Base-by-base conservation (phyloP, 1,284 basidiomycete species). In the Anthracocystis walkeri region DNA sequence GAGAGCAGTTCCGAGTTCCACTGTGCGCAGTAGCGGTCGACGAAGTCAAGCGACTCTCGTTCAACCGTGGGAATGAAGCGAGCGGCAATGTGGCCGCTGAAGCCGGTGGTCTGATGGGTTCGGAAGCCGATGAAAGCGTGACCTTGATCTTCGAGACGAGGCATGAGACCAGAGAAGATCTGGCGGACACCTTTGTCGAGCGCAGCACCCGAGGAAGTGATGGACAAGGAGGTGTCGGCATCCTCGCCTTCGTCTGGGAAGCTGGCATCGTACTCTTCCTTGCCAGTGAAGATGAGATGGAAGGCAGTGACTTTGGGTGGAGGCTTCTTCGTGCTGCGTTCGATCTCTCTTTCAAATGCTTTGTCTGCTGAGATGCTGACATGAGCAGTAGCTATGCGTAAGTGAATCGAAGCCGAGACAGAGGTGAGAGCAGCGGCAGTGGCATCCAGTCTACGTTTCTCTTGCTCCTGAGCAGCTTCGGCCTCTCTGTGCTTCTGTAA, bases 51-150 rank as follows among this genome's bases (percentile, higher is more conserved):
- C 0, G 93, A 93, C 86, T 99, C 96, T 73, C 96, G 90, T 86
- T 99, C 96, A 2, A 99, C 96, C 0, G 96, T 99, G 0, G 95
- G 94, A 65, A 99, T 97, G 84, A 98, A 98, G 8, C 95, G 89
- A 2, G 93, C 92, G 2, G 94, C 90, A 85, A 98, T 90, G 80
- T 96, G 94, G 0, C 95, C 95, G 4, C 93, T 93, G 48, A 97
- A 90, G 52, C 95, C 94, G 2, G 95, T 97, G 7, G 95, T 97
- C 86, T 99, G 96, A 23, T 89, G 91, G 7, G 94, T 95, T 20
- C 82, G 79, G 78, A 85, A 86, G 12, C 86, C 86, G 57, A 87
- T 86, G 49, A 85, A 86, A 45, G 87, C 83, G 33, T 84, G 72
- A 3, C 85, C 85, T 45, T 84, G 79, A 25, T 65, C 68, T 18